Evolutionary conservation across 257 asterid species (phyloP), one percentile per base, ranked within the genome.

Genomic region (Salvia miltiorrhiza): DNA sequence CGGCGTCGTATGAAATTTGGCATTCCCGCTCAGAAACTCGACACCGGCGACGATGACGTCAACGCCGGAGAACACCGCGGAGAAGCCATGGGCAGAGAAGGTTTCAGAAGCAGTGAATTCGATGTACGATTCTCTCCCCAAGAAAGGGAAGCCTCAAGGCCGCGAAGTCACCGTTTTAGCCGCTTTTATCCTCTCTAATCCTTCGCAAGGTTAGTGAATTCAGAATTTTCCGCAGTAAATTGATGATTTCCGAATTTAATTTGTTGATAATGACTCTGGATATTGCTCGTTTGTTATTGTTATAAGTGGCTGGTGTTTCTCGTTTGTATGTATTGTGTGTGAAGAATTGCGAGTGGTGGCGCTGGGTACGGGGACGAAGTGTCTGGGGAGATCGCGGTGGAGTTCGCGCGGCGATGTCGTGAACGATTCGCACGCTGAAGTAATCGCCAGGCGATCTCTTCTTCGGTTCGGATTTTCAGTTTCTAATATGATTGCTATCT

Each of bases 121-220:
- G 26, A 45, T 67, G 33, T 94, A 86, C 81, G 67, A 48, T 37
- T 74, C 89, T 54, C 89, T 91, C 1, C 89, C 93, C 4, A 94
- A 89, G 81, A 89, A 94, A 74, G 99, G 99, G 56, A 89, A 91
- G 85, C 99, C 97, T 57, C 99, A 94, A 66, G 97, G 97, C 54
- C 90, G 90, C 14, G 99, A 94, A 81, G 97, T 94, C 77, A 90
- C 97, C 14, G 99, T 94, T 61, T 76, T 89, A 72, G 92, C 97
- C n/a, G 88, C 99, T 53, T 94, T 89, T 79, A 87, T 94, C 48
- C 74, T 80, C 67, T 90, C 99, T 76, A 57, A 79, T 26, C 84
- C 93, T 48, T 73, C 80, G 44, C 84, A 77, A 82, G 97, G 98
- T 93, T 12, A 2, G 73, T 24, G 6, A 26, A 19, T 26, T 40